Base-by-base conservation (phyloP, 257 asterid species). In the Jacaranda mimosifolia region DNA sequence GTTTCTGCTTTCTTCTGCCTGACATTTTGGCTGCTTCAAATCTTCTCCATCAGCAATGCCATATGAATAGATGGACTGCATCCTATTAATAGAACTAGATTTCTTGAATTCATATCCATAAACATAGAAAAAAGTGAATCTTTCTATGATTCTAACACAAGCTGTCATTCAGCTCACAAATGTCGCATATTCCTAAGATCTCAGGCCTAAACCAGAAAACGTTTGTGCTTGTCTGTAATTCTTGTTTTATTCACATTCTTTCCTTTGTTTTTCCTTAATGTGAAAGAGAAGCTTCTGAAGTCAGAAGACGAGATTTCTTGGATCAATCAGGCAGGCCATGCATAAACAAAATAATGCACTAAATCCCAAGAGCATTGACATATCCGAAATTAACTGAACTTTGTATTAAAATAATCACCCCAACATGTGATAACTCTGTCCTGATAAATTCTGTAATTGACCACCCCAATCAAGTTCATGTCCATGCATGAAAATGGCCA, bases 291-390 rank as follows among this genome's bases (percentile, higher is more conserved):
- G 26, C 45, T 62, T 77, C 63, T 56, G 42, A 77, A 73, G 56
- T 63, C 71, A 74, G 84, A 74, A 75, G 70, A 9, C 42, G 75
- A 49, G 72, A 63, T 70, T 78, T 78, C 81, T 83, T 83, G 90
- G 87, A 86, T 83, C 87, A 74, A 79, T 77, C 21, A 72, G 36
- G 89, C 83, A 76, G 86, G 87, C 89, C 85, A 53, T 46, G 77
- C 76, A 71, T 77, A 60, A 71, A 77, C 71, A 85, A 71, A 39
- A 39, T 45, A 43, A 17, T 14, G 76, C 82, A 81, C 85, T 68
- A 74, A 79, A 80, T 49, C 46, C 85, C 83, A 80, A 74, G 84
- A 72, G 75, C 86, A 80, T 84, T 82, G 91, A 84, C 83, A 83
- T 60, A 74, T 84, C 84, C 80, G 79, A 80, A 79, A 79, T 55